These are phyloP conservation scores for Ceratobasidium sp. DNA, from an alignment of 1,284 basidiomycete genomes.

Conservation along the genomic window DNA sequence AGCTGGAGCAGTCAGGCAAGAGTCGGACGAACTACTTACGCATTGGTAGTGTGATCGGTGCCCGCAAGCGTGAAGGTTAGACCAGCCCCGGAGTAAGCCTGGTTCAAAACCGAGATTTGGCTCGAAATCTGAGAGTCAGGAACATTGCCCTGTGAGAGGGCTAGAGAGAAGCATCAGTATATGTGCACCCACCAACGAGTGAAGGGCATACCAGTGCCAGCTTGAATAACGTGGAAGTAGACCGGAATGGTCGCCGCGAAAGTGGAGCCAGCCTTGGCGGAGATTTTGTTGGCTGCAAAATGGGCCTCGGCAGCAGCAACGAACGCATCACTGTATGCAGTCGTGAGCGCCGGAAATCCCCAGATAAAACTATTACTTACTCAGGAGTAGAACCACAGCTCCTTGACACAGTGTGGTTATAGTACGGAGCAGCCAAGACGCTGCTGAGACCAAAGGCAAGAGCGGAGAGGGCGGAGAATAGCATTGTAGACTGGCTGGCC, in stretches of 20 bases:
- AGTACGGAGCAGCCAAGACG: slow-evolving; percentile 43
- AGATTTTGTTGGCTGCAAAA: slow-evolving; percentile 54
- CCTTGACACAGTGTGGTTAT: slow-evolving; percentile 38
- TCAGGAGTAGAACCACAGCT: slow-evolving; percentile 42
- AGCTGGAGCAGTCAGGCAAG: background rate
- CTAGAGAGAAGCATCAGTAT: background rate
- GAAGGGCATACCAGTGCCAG: slow-evolving; percentile 32
- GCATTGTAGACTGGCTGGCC: slow-evolving; percentile 14
- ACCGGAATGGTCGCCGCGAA: slow-evolving; percentile 44
- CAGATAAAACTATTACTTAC: background rate
- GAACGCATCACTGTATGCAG: slow-evolving; percentile 21
- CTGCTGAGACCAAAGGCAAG: slow-evolving; percentile 39
- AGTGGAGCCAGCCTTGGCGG: slow-evolving; percentile 33
- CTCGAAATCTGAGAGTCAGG: slow-evolving; percentile 47
- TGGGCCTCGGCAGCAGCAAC: slow-evolving; percentile 55
- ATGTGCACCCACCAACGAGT: background rate
- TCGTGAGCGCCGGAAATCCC: background rate
- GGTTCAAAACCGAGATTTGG: slow-evolving; percentile 54
- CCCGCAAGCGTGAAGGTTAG: slow-evolving; percentile 55
- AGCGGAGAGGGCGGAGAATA: slow-evolving; percentile 38
- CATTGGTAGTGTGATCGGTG: slow-evolving; percentile 58
- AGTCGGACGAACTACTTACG: slow-evolving; percentile 25
- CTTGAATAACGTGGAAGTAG: slow-evolving; percentile 49
- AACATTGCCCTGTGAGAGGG: slow-evolving; percentile 48
- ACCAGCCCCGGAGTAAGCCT: slow-evolving; percentile 52